Evolutionary conservation across 2,329 filamentous ascomycete genomes (phyloP).

Genomic region (Ophiocordyceps camponoti-saundersi): DNA sequence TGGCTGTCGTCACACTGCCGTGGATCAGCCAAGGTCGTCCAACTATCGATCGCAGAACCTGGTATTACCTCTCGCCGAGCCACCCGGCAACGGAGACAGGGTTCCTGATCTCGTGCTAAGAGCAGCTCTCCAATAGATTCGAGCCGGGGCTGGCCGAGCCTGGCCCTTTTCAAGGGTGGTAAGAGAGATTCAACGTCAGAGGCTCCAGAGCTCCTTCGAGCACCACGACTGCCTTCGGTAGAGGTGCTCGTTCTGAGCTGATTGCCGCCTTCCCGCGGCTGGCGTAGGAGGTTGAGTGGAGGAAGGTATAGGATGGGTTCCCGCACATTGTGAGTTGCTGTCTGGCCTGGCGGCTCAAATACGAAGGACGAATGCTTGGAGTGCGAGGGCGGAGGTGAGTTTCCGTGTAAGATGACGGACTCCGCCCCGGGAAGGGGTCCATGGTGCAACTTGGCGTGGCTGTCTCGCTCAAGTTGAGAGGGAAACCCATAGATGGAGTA

Average conservation of each 20-base stretch:
- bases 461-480: constrained; percentile 31
- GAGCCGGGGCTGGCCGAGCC: constrained; percentile 32
- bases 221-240: constrained; percentile 17
- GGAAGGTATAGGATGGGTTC: constrained; percentile 2
- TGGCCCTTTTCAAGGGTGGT: constrained; percentile 35
- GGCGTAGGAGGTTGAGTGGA: constrained; percentile 3
- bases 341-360: not conserved
- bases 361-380: constrained; percentile 1
- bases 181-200: constrained; percentile 32
- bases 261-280: constrained; percentile 2
- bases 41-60: not conserved
- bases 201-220: constrained; percentile 23
- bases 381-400: constrained; percentile 2
- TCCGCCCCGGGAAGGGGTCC: constrained; percentile 20
- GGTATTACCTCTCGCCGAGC: constrained; percentile 25
- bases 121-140: constrained; percentile 40
- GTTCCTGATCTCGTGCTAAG: constrained; percentile 26
- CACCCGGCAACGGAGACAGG: constrained; percentile 34
- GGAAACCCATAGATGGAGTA: constrained; percentile 42
- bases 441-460: constrained; percentile 29
- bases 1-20: constrained; percentile 32
- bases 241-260: constrained; percentile 15
- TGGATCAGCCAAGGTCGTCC: not conserved
- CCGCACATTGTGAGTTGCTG: not conserved
- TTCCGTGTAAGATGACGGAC: constrained; percentile 22